Evolutionary conservation across 2,329 filamentous ascomycete genomes (phyloP).

Genomic region (Hypoxylon sp.): DNA sequence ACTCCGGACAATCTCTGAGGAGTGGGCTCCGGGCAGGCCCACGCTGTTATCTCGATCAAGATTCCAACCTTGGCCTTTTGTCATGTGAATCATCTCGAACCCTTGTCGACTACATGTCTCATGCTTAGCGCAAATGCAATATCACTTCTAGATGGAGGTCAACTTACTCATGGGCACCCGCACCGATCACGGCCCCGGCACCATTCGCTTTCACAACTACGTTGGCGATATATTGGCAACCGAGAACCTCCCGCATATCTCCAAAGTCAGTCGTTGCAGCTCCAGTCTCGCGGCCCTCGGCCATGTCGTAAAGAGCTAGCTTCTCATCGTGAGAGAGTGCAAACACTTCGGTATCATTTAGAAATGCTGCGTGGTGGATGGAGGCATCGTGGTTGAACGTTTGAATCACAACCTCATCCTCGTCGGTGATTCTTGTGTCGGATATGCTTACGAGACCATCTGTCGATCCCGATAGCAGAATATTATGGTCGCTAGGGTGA

Average conservation of each 20-base stretch:
- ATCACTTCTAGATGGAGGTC: not conserved
- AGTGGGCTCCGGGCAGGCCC: constrained; percentile 73
- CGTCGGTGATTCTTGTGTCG: constrained; percentile 77
- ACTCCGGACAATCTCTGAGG: constrained; percentile 73
- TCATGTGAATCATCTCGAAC: constrained; percentile 74
- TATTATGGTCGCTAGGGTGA: constrained; percentile 71
- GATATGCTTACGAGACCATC: constrained; percentile 85
- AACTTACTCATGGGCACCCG: constrained; percentile 77
- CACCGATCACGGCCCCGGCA: constrained; percentile 72
- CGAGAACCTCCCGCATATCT: constrained; percentile 75
- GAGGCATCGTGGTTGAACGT: constrained; percentile 84
- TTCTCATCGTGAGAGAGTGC: constrained; percentile 85
- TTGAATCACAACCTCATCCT: constrained; percentile 83
- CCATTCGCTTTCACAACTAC: constrained; percentile 73
- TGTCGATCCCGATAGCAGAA: constrained; percentile 82
- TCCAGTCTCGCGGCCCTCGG: constrained; percentile 74
- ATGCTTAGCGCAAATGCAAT: constrained; percentile 33
- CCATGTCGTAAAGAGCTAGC: constrained; percentile 79
- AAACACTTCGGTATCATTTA: constrained; percentile 75
- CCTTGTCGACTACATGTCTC: constrained; percentile 62
- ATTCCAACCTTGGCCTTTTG: constrained; percentile 67
- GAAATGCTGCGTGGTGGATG: constrained; percentile 81
- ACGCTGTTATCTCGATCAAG: constrained; percentile 71
- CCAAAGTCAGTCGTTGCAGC: constrained; percentile 73
- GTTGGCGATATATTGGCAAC: constrained; percentile 81